Base-by-base conservation (phyloP, 1,139 yeast genomes). In the Pichia terricola region DNA sequence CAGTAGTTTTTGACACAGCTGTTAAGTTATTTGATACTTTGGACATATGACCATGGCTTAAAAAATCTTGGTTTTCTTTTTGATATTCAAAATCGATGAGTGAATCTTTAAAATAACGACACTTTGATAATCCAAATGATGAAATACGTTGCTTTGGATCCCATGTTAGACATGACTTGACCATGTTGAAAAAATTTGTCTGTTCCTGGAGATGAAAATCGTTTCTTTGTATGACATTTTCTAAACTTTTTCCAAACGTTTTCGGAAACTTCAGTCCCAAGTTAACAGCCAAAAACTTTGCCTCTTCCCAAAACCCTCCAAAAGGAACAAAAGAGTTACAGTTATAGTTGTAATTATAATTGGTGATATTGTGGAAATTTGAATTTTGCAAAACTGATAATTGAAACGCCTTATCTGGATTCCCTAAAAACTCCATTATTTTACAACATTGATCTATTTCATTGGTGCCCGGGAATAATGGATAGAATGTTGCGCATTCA, bases 391-490 rank as follows among this genome's bases (percentile, higher is more conserved):
- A 28, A 10, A 37, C 34, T 22, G 27, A 26, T 11, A 28, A 4
- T 22, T 47, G 43, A 16, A 45, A 47, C 3, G 37, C 28, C 28
- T 42, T 45, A 16, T 31, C 42, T 30, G 95, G 95, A 11, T 81
- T 72, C 0, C 98, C 97, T 40, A 89, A 67, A 6, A 77, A 68
- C 46, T 73, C 72, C 42, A 86, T 62, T 6, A 86, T 79, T 55
- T 71, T 73, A 72, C 78, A 73, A 11, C 82, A 69, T 64, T 87
- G 96, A 56, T 88, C 95, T 40, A 80, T 55, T 57, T 86, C 94
- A 56, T 79, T 75, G 11, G 72, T 58, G 0, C 97, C 98, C 0
- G 96, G 95, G 56, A 91, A 87, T 37, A 89, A 65, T 0, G 97
- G 96, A 37, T 69, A 61, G 53, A 84, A 77, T 38, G 79, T 79